A percentile compares a stretch with the other conserved stretches of the same genome.
These are phyloP conservation scores for Elaphomyces granulatus DNA, from an alignment of 495 filamentous ascomycete genomes.

Conservation along the genomic window DNA sequence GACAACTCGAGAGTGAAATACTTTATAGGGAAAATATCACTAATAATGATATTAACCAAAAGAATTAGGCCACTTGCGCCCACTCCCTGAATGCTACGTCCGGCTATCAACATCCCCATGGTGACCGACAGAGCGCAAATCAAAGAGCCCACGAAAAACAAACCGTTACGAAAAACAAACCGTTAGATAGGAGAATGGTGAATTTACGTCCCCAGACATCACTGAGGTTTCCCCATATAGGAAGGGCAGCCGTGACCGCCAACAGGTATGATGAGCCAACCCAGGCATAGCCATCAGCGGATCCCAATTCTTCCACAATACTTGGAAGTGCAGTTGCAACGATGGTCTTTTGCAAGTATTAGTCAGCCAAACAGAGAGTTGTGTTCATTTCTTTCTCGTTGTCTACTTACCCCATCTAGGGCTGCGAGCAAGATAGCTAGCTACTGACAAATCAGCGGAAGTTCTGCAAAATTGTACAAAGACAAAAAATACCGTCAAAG, in stretches of 20 bases:
- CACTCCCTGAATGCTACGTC: slow-evolving; percentile 55
- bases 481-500: too few relatives aligned
- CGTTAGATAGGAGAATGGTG: slow-evolving; percentile 45
- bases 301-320: slow-evolving; percentile 31
- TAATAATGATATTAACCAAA: slow-evolving; percentile 58
- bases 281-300: slow-evolving; percentile 37
- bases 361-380: too few relatives aligned
- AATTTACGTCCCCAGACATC: slow-evolving; percentile 72
- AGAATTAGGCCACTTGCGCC: slow-evolving; percentile 56
- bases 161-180: too few relatives aligned
- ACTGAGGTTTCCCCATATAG: slow-evolving; percentile 47
- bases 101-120: slow-evolving; percentile 56
- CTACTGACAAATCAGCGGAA: too few relatives aligned
- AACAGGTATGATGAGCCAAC: slow-evolving; percentile 36
- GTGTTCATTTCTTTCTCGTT: too few relatives aligned
- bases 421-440: too few relatives aligned
- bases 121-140: slow-evolving; percentile 42
- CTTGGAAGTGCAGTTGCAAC: slow-evolving; percentile 38
- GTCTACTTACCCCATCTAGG: too few relatives aligned
- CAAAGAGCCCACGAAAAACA: slow-evolving; percentile 54
- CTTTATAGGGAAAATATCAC: slow-evolving; percentile 52
- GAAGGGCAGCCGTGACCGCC: slow-evolving; percentile 9
- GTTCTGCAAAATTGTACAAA: too few relatives aligned
- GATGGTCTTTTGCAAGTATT: too few relatives aligned
- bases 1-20: slow-evolving; percentile 33